A percentile compares a stretch with the other conserved stretches of the same genome.
Conservation (phyloP, 176 grass and related monocot species). For the Stipa capillata region DNA sequence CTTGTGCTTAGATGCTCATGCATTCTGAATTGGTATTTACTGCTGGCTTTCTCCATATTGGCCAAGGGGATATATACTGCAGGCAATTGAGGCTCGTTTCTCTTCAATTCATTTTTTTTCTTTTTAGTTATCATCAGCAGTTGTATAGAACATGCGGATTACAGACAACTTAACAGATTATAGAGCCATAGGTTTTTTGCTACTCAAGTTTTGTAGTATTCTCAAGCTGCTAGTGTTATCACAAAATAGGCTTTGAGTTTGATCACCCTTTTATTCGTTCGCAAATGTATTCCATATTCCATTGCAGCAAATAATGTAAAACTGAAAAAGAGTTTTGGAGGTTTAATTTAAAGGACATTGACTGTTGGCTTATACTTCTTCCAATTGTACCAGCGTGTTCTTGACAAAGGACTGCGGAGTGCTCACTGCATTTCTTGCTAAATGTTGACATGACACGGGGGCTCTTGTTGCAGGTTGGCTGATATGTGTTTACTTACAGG, state of each 20-base stretch:
- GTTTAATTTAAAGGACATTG: not conserved
- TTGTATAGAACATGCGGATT: constrained; percentile 5
- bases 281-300: not conserved
- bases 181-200: not conserved
- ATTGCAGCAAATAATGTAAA: not conserved
- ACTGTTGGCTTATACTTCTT: not conserved
- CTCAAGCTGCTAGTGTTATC: not conserved
- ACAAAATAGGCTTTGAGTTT: not conserved
- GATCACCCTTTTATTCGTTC: not conserved
- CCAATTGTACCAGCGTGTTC: not conserved
- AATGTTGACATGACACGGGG: not conserved
- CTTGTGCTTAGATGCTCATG: not conserved
- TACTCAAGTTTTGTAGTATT: not conserved
- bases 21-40: not conserved
- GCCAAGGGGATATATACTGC: not conserved
- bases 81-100: not conserved
- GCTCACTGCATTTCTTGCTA: not conserved
- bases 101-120: constrained; percentile 7
- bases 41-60: not conserved
- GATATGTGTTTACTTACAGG: too few relatives aligned
- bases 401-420: not conserved
- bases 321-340: not conserved
- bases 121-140: not conserved
- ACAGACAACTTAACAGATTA: not conserved
- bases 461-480: too few relatives aligned